Percentiles rank a stretch among this genome's conserved stretches.
These are phyloP conservation scores for Amanita fuliginea DNA, from an alignment of 768 basidiomycete species.

Conservation along the genomic window DNA sequence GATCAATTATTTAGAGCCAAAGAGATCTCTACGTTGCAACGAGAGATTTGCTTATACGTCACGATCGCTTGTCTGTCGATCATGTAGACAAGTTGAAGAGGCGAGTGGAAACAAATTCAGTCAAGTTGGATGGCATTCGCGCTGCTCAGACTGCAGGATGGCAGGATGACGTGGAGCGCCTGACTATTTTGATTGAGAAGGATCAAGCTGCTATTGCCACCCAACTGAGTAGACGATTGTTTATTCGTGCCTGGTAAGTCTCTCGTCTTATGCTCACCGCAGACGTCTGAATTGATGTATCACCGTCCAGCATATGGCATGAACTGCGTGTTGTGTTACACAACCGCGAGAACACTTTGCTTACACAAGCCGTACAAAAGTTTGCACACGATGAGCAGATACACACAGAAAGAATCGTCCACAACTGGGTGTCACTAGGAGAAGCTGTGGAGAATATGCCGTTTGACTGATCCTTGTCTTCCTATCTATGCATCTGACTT, in stretches of 20 bases:
- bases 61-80: slow-evolving; percentile 83
- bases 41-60: slow-evolving; percentile 76
- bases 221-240: slow-evolving; percentile 69
- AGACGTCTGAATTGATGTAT: neutral
- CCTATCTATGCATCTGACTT: neutral
- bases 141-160: slow-evolving; percentile 68
- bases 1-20: slow-evolving; percentile 38
- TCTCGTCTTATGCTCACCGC: neutral
- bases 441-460: slow-evolving; percentile 77
- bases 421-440: slow-evolving; percentile 66
- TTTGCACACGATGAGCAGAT: slow-evolving; percentile 69
- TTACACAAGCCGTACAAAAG: slow-evolving; percentile 60
- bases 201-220: slow-evolving; percentile 76
- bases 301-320: slow-evolving; percentile 71
- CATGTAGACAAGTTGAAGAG: slow-evolving; percentile 83
- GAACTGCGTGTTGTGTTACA: slow-evolving; percentile 89
- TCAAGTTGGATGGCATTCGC: slow-evolving; percentile 69
- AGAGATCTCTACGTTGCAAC: slow-evolving; percentile 82
- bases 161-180: slow-evolving; percentile 76
- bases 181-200: slow-evolving; percentile 63
- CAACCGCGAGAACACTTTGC: slow-evolving; percentile 76
- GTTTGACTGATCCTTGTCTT: slow-evolving; percentile 44
- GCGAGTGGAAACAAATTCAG: slow-evolving; percentile 64
- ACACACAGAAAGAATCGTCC: slow-evolving; percentile 49
- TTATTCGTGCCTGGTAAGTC: slow-evolving; percentile 75